These are phyloP conservation scores for Metschnikowia lachancei DNA, from an alignment of 805 yeast genomes.

Conservation along the genomic window DNA sequence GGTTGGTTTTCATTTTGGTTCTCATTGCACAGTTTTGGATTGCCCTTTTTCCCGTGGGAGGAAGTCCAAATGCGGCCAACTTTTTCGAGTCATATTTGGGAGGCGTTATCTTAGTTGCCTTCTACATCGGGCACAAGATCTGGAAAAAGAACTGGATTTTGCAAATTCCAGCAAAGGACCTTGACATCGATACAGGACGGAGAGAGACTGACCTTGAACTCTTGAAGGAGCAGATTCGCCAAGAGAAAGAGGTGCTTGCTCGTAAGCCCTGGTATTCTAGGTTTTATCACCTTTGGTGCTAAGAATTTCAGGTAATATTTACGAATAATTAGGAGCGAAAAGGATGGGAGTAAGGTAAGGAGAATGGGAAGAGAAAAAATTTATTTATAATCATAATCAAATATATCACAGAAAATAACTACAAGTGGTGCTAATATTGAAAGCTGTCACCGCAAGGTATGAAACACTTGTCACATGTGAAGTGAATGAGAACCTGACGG, in stretches of 20 bases:
- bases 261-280: conserved; percentile 36
- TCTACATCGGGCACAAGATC: conserved; percentile 45
- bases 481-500: too few relatives aligned
- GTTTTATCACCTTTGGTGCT: conserved; percentile 38
- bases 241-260: conserved; percentile 23
- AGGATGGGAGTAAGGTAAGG: too few relatives aligned
- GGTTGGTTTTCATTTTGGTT: conserved; percentile 33
- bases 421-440: too few relatives aligned
- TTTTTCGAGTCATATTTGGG: conserved; percentile 50
- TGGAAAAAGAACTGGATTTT: conserved; percentile 47
- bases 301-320: background rate
- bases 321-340: too few relatives aligned
- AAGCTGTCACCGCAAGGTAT: too few relatives aligned
- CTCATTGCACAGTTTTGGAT: conserved; percentile 44
- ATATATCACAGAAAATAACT: too few relatives aligned
- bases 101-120: conserved; percentile 42
- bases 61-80: conserved; percentile 30
- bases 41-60: conserved; percentile 40
- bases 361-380: too few relatives aligned
- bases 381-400: too few relatives aligned
- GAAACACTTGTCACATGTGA: too few relatives aligned
- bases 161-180: conserved; percentile 44
- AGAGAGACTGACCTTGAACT: conserved; percentile 57
- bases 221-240: conserved; percentile 40
- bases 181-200: conserved; percentile 65